These are phyloP conservation scores for Heterococcus sp. DNA, from an alignment of 108 stramenopile genomes.

Conservation along the genomic window DNA sequence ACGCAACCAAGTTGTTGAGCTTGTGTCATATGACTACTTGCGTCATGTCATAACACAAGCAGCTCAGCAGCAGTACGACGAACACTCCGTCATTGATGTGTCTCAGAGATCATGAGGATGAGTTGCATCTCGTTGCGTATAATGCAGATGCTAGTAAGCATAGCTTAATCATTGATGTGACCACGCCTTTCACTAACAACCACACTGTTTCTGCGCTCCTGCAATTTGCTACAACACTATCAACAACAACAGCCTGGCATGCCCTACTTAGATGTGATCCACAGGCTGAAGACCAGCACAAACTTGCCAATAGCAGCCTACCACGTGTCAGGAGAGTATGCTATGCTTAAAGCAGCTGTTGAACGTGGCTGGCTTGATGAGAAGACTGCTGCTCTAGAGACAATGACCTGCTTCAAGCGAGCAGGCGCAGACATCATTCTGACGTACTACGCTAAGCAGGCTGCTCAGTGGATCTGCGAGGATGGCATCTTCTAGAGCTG, in stretches of 20 bases:
- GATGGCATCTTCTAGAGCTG: conserved; percentile 26
- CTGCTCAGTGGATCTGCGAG: conserved; percentile 68
- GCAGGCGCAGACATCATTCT: conserved; percentile 96
- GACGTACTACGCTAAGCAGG: conserved; percentile 97
- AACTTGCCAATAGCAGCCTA: conserved; percentile 92
- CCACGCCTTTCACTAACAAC: too few relatives aligned
- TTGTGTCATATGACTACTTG: too few relatives aligned
- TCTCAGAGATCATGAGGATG: too few relatives aligned
- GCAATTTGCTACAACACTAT: not conserved
- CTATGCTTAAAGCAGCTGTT: conserved; percentile 97
- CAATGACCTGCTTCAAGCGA: conserved; percentile 90
- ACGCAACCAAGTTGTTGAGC: too few relatives aligned
- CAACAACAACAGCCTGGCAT: conserved; percentile 73
- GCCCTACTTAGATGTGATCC: conserved; percentile 96
- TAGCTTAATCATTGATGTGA: too few relatives aligned
- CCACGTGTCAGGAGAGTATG: conserved; percentile 98
- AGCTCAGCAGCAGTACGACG: too few relatives aligned
- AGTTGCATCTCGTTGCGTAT: too few relatives aligned
- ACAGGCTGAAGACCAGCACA: conserved; percentile 79
- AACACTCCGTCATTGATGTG: too few relatives aligned
- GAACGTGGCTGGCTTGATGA: conserved; percentile 94
- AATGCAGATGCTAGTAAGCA: too few relatives aligned
- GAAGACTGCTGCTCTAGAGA: conserved; percentile 85
- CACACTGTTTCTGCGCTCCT: conserved; percentile 4
- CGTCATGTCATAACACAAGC: too few relatives aligned